Evolutionary conservation across 371 early-diverging fungal genomes (phyloP).

Genomic region (Gilbertella persicaria): DNA sequence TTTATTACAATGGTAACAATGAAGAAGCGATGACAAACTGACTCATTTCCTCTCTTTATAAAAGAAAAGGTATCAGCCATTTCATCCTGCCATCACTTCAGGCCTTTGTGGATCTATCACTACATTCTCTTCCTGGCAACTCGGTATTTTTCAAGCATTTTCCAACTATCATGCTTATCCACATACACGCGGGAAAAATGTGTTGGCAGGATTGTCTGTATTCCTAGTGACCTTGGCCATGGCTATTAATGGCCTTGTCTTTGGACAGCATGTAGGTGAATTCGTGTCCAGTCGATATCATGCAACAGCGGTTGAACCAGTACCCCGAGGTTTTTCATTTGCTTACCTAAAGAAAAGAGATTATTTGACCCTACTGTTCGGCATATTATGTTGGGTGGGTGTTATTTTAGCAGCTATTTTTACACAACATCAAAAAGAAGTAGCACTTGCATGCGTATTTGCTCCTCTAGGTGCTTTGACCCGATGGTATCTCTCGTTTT

Average conservation of each 20-base stretch:
- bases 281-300: neutral
- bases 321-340: constrained; percentile 25
- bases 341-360: constrained; percentile 17
- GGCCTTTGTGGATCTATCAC: constrained; percentile 90
- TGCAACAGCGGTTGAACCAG: neutral
- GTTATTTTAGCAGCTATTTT: constrained; percentile 43
- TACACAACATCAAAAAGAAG: constrained; percentile 28
- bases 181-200: constrained; percentile 41
- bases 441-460: constrained; percentile 54
- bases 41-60: neutral
- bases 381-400: constrained; percentile 41
- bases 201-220: constrained; percentile 44
- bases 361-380: constrained; percentile 18
- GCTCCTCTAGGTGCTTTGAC: constrained; percentile 64
- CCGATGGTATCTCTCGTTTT: constrained; percentile 68
- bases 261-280: constrained; percentile 53
- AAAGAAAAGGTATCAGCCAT: constrained; percentile 44
- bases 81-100: constrained; percentile 65
- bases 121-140: constrained; percentile 83
- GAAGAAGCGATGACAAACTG: neutral
- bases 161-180: constrained; percentile 38
- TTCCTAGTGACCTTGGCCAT: constrained; percentile 51
- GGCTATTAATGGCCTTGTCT: constrained; percentile 43
- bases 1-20: constrained; percentile 20
- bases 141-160: constrained; percentile 59